A percentile compares a stretch with the other conserved stretches of the same genome.
Conservation (phyloP, 2,329 filamentous ascomycete genomes). For the Thelonectria blattea region DNA sequence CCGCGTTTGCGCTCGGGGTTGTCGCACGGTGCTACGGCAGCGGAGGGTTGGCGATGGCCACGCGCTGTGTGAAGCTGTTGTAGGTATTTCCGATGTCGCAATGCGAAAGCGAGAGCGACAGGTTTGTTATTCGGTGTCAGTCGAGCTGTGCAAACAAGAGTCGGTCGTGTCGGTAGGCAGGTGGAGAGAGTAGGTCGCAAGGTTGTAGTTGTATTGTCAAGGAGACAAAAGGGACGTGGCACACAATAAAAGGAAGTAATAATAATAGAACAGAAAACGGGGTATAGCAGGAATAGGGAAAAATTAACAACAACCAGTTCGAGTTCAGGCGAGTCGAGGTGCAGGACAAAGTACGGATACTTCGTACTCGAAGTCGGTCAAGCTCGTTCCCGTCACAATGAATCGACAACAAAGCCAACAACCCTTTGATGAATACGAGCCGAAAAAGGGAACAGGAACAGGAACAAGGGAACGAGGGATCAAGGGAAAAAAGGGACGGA, state of each 20-base stretch:
- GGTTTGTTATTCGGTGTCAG: not conserved
- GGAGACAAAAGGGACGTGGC: constrained; percentile 9
- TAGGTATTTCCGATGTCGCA: not conserved
- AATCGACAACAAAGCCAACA: not conserved
- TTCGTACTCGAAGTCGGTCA: not conserved
- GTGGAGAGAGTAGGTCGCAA: not conserved
- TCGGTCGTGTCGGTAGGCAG: not conserved
- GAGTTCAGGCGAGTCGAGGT: not conserved
- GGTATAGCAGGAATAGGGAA: not conserved
- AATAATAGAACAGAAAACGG: constrained; percentile 3
- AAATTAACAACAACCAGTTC: not conserved
- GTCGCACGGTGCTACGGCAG: constrained; percentile 20
- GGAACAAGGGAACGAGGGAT: not conserved
- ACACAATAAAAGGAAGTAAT: constrained; percentile 5
- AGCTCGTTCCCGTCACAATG: not conserved
- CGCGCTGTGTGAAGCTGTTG: constrained; percentile 3
- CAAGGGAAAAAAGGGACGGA: not conserved
- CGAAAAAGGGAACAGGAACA: not conserved
- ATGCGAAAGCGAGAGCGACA: constrained; percentile 11
- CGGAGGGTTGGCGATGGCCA: constrained; percentile 21
- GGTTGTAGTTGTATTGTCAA: not conserved
- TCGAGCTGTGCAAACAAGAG: not conserved
- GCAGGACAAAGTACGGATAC: not conserved
- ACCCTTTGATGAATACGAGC: not conserved
- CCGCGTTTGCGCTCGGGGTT: constrained; percentile 27